These are phyloP conservation scores for Symbiodinium natans DNA, from an alignment of 73 alveolate genomes.

Conservation along the genomic window DNA sequence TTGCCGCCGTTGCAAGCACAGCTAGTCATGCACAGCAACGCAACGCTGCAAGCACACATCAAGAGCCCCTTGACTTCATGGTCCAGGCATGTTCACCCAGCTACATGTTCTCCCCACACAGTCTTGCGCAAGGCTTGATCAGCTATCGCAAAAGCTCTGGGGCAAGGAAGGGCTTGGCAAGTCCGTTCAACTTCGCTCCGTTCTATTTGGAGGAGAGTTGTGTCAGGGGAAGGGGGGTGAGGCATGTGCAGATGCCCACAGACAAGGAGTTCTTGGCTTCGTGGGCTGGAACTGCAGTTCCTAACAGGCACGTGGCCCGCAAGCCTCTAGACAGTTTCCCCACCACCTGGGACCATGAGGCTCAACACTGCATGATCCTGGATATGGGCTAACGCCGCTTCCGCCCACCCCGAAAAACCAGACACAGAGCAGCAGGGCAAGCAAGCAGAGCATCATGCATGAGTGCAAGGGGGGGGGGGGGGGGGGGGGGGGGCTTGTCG, in stretches of 20 bases:
- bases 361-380: too few species aligned
- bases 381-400: too few species aligned
- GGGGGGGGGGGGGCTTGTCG: too few species aligned
- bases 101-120: neutral
- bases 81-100: too few species aligned
- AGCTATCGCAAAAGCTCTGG: constrained; percentile 75
- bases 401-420: too few species aligned
- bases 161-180: constrained; percentile 76
- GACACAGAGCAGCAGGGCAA: too few species aligned
- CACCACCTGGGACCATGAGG: too few species aligned
- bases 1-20: constrained; percentile 44
- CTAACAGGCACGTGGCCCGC: neutral
- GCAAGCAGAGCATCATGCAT: too few species aligned
- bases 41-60: constrained; percentile 56
- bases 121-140: constrained; percentile 41
- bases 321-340: too few species aligned
- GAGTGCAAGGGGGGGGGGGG: too few species aligned
- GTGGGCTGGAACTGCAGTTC: neutral
- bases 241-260: too few species aligned
- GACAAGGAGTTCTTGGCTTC: neutral
- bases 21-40: constrained; percentile 39
- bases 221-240: too few species aligned
- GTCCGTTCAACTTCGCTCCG: constrained; percentile 89
- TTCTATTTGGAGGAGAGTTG: constrained; percentile 60
- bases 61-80: constrained; percentile 29